These are phyloP conservation scores for Rostrohypoxylon terebratum DNA, from an alignment of 495 filamentous ascomycete species.

Conservation along the genomic window DNA sequence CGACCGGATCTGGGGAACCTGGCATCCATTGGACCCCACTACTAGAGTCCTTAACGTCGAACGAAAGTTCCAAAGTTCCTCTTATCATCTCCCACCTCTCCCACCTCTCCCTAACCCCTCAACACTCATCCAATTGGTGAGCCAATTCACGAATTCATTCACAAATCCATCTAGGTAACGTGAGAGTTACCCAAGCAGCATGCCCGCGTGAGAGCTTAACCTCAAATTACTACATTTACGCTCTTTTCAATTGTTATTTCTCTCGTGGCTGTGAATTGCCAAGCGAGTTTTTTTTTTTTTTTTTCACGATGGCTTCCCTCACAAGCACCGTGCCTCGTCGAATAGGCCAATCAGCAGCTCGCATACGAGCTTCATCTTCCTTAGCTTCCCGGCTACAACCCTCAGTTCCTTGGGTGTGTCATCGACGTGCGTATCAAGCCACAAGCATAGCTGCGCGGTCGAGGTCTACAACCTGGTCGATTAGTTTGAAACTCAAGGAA, in stretches of 20 bases:
- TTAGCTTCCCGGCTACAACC: slow-evolving; percentile 32
- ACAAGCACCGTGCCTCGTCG: slow-evolving; percentile 41
- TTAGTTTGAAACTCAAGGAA: slow-evolving; percentile 20
- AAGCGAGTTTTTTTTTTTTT: background rate
- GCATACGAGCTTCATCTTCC: slow-evolving; percentile 39
- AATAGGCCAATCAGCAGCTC: slow-evolving; percentile 45
- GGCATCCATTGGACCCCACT: background rate
- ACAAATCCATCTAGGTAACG: slow-evolving; percentile 9
- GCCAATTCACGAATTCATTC: background rate
- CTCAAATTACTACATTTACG: background rate
- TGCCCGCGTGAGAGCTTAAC: slow-evolving; percentile 36
- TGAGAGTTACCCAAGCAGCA: slow-evolving; percentile 18
- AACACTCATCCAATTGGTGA: slow-evolving; percentile 2
- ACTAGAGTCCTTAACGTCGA: background rate
- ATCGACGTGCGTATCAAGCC: slow-evolving; percentile 27
- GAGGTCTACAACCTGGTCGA: too few relatives aligned
- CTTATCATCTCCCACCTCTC: background rate
- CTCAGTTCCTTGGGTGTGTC: slow-evolving; percentile 35
- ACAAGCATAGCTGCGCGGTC: slow-evolving; percentile 15
- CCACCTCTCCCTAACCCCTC: background rate
- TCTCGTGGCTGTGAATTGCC: background rate
- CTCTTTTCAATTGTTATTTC: background rate
- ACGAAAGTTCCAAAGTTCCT: too few relatives aligned
- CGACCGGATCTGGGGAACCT: background rate
- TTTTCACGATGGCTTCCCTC: slow-evolving; percentile 39